Evolutionary conservation across 768 basidiomycete species (phyloP), one percentile per base, ranked within the genome.

Genomic region (Ramaria sp.): DNA sequence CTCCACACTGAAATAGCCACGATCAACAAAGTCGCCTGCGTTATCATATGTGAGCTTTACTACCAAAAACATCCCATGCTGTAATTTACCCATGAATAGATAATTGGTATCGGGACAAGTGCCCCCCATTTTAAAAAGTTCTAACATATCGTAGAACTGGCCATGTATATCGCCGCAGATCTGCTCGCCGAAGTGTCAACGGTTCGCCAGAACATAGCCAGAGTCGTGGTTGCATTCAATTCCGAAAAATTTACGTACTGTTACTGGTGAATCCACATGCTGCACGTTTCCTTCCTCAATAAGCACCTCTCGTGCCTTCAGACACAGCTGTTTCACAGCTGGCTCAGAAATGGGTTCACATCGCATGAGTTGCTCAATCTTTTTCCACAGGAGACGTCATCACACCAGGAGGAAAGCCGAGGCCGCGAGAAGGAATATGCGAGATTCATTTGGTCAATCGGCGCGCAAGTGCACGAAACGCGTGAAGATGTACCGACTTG

Each of bases 261-360:
- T 97, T 13, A 97, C 93, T 13, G 95, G 95, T 46, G 92, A 86
- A 72, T 97, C 94, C 34, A 98, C 88, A 62, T 85, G 82, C 68
- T 97, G 94, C 1, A 99, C 93, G 68, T 99, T 99, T 2, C 88
- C 95, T 71, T 98, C 95, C 71, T 98, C 95, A 64, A 97, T 91
- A 33, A 97, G 75, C 57, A 97, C 94, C 73, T 98, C 96, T 58
- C 93, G 80, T 24, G 96, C 96, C 67, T 96, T 97, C 64, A 93
- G 75, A 72, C 95, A 99, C 7, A 99, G 78, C 63, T 88, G 79
- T 68, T 96, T 97, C 62, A 99, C 96, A 64, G 95, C 86, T 59
- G 91, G 88, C 70, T 99, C 95, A 27, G 92, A 89, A 64, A 99
- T 94, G 57, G 88, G 88, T 65, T 96, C 90, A 72, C 95, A 98